A percentile compares a stretch with the other conserved stretches of the same genome.
These are phyloP conservation scores for Fusarium fujikuroi DNA, from an alignment of 2,329 filamentous ascomycete species.

Conservation along the genomic window DNA sequence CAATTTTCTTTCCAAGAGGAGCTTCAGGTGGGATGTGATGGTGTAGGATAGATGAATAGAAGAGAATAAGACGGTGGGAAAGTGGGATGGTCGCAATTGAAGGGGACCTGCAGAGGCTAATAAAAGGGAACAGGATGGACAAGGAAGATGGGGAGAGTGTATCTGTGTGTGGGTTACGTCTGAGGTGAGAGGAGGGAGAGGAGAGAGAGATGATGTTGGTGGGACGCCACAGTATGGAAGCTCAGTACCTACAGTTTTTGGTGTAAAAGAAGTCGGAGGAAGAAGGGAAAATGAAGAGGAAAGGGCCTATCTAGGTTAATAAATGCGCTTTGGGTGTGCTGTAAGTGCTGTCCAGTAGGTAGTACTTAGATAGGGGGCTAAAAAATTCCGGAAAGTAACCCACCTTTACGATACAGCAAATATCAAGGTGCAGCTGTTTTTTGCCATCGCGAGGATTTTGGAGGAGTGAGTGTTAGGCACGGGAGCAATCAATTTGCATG, in stretches of 20 bases:
- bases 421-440: slow-evolving; percentile 20
- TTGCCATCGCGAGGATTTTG: slow-evolving; percentile 27
- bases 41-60: slow-evolving; percentile 8
- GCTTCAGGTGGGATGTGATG: slow-evolving; percentile 16
- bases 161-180: slow-evolving; percentile 6
- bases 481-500: slow-evolving; percentile 22
- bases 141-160: slow-evolving; percentile 18
- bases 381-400: slow-evolving; percentile 22
- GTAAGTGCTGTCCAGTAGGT: background rate
- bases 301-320: slow-evolving; percentile 18
- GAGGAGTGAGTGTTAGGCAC: background rate
- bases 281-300: background rate
- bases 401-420: slow-evolving; percentile 14
- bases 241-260: slow-evolving; percentile 11
- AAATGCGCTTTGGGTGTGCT: background rate
- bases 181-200: slow-evolving; percentile 19
- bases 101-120: slow-evolving; percentile 39
- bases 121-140: slow-evolving; percentile 28
- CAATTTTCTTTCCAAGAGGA: background rate
- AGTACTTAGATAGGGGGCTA: slow-evolving; percentile 4
- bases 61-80: slow-evolving; percentile 16
- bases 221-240: slow-evolving; percentile 40
- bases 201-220: slow-evolving; percentile 22
- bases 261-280: slow-evolving; percentile 11
- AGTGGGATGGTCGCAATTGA: slow-evolving; percentile 32